Evolutionary conservation across 225 moss, liverwort and hornwort genomes (phyloP).

Genomic region (Straminergon stramineum): DNA sequence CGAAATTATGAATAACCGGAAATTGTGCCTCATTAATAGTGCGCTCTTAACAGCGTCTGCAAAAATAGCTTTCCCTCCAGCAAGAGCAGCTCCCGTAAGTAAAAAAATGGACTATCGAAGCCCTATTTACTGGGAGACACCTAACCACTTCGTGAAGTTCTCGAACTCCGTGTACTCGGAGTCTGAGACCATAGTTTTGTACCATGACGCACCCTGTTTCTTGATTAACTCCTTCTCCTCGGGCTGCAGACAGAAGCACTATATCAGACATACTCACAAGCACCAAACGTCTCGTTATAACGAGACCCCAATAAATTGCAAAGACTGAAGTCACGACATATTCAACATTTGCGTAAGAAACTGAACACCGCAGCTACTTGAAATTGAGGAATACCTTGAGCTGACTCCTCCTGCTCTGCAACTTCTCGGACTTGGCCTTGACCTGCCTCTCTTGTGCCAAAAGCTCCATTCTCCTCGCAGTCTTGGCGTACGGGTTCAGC

Average conservation of each 20-base stretch:
- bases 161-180: slow-evolving; percentile 86
- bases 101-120: neutral
- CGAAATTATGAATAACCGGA: neutral
- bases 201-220: slow-evolving; percentile 78
- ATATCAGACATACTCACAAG: neutral
- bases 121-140: slow-evolving; percentile 56
- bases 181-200: slow-evolving; percentile 87
- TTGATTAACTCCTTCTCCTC: slow-evolving; percentile 67
- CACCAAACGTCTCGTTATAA: neutral
- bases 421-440: slow-evolving; percentile 76
- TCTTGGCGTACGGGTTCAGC: slow-evolving; percentile 87
- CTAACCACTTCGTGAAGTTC: slow-evolving; percentile 80
- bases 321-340: neutral
- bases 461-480: slow-evolving; percentile 80
- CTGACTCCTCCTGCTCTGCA: slow-evolving; percentile 62
- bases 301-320: neutral
- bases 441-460: slow-evolving; percentile 63
- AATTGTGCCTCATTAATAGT: slow-evolving; percentile 7
- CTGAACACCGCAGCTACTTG: neutral
- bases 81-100: slow-evolving; percentile 4
- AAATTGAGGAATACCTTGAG: slow-evolving; percentile 27
- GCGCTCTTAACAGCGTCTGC: neutral
- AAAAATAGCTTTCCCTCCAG: neutral
- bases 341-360: neutral
- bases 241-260: slow-evolving; percentile 16